These are phyloP conservation scores for Tremella fuciformis DNA, from an alignment of 768 basidiomycete genomes.

Conservation along the genomic window DNA sequence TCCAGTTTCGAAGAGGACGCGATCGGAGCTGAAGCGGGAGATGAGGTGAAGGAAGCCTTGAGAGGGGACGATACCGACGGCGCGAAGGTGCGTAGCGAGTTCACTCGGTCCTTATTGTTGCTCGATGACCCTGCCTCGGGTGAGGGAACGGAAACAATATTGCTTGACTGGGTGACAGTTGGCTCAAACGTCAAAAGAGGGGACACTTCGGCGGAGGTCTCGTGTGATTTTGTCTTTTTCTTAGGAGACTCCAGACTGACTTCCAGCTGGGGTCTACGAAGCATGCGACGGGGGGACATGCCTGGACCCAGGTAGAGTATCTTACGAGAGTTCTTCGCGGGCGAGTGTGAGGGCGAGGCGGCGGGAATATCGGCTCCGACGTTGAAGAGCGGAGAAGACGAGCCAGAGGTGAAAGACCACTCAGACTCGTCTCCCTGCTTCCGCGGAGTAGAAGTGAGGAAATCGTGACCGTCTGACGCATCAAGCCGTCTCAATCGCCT, in stretches of 20 bases:
- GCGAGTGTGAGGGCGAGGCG: conserved; percentile 2
- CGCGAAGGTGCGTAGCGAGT: conserved; percentile 1
- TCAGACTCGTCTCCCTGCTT: no score
- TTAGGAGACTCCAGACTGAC: neutral
- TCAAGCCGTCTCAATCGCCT: no score
- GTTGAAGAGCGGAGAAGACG: conserved; percentile 11
- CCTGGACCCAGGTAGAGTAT: conserved; percentile 20
- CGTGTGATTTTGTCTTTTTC: conserved; percentile 9
- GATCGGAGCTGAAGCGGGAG: neutral
- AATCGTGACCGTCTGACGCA: no score
- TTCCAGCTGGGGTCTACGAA: conserved; percentile 14
- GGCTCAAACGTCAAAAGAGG: no score
- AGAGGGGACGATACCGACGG: conserved; percentile 3
- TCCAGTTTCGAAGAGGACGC: conserved; percentile 6
- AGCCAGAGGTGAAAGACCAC: conserved; percentile 16
- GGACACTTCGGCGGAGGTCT: no score
- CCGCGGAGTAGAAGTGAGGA: no score
- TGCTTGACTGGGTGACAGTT: no score
- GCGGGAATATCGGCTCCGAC: conserved; percentile 9
- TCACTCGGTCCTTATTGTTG: neutral
- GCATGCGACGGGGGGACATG: conserved; percentile 30
- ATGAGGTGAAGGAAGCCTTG: conserved; percentile 4
- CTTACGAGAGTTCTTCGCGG: neutral
- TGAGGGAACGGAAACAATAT: no score
- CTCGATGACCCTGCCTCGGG: no score